These are phyloP conservation scores for Phytophthora hybrid DNA, from an alignment of 352 stramenopile genomes.

Conservation along the genomic window DNA sequence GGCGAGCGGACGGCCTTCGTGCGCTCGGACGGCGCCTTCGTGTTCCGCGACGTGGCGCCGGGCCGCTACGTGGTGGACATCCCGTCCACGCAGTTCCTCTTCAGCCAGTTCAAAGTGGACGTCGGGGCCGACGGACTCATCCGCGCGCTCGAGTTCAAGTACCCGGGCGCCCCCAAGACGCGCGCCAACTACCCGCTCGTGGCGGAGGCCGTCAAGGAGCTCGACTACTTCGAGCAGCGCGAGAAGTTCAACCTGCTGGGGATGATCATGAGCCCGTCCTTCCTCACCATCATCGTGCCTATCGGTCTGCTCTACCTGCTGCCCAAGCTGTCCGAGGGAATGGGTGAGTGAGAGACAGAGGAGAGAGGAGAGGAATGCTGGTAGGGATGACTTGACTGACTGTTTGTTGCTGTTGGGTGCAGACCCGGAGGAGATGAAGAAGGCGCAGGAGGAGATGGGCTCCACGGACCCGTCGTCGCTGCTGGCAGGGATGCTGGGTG, in stretches of 20 bases:
- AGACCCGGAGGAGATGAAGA: slow-evolving; percentile 90
- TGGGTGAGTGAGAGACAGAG: slow-evolving; percentile 54
- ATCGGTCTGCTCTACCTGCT: slow-evolving; percentile 84
- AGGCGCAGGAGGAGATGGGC: slow-evolving; percentile 86
- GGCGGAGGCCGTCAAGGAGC: slow-evolving; percentile 68
- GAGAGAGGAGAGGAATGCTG: slow-evolving; percentile 2
- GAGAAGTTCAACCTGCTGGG: slow-evolving; percentile 85
- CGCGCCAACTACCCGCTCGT: slow-evolving; percentile 69
- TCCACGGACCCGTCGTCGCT: slow-evolving; percentile 73
- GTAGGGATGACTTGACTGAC: not conserved
- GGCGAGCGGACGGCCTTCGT: slow-evolving; percentile 77
- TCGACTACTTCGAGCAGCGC: slow-evolving; percentile 86
- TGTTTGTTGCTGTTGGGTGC: slow-evolving; percentile 8
- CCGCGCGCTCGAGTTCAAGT: slow-evolving; percentile 83
- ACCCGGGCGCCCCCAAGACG: slow-evolving; percentile 71
- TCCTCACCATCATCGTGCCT: slow-evolving; percentile 80
- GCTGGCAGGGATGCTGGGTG: slow-evolving; percentile 79
- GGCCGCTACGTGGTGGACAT: slow-evolving; percentile 85
- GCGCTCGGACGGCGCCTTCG: slow-evolving; percentile 69
- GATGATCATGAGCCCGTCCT: slow-evolving; percentile 84
- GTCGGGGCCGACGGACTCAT: slow-evolving; percentile 61
- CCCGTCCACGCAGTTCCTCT: slow-evolving; percentile 69
- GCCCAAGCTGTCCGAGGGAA: slow-evolving; percentile 81
- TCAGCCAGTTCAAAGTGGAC: slow-evolving; percentile 80
- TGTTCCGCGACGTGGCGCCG: slow-evolving; percentile 75